phyloP scores from a whole-genome alignment of 371 early-diverging fungal genomes.

The Lichtheimia hyalospora region DNA sequence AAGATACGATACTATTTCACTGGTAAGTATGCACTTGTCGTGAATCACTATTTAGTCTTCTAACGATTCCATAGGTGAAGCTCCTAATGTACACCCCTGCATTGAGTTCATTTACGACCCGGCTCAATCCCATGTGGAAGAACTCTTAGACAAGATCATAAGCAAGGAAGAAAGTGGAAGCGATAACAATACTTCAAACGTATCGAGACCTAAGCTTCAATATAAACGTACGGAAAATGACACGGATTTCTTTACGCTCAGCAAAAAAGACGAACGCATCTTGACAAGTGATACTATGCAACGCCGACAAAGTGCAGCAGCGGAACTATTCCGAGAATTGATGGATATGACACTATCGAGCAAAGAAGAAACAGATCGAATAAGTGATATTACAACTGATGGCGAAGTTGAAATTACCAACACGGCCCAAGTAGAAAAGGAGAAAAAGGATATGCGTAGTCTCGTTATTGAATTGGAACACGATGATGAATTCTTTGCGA shows the following conservation, averaged over 20 bases:
- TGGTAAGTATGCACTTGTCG: constrained; percentile 26
- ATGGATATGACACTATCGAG: constrained; percentile 8
- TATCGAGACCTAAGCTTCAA: constrained; percentile 20
- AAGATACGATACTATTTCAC: constrained; percentile 56
- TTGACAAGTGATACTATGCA: background rate
- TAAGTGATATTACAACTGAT: constrained; percentile 9
- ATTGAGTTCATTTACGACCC: constrained; percentile 43
- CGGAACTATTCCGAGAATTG: constrained; percentile 3
- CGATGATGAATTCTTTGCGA: constrained; percentile 63
- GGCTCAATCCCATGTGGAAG: constrained; percentile 20
- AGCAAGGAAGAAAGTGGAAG: background rate
- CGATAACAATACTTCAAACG: background rate
- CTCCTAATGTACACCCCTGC: constrained; percentile 42
- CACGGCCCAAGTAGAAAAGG: background rate
- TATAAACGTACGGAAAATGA: constrained; percentile 34
- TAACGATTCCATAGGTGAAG: constrained; percentile 23
- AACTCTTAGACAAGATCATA: constrained; percentile 14
- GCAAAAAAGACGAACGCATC: background rate
- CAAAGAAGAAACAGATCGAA: constrained; percentile 5
- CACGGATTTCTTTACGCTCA: constrained; percentile 39
- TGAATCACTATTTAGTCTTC: background rate
- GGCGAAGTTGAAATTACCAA: constrained; percentile 3
- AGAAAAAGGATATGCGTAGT: constrained; percentile 22
- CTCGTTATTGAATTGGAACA: constrained; percentile 56
- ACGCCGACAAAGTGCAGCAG: constrained; percentile 10